Evolutionary conservation across 495 filamentous ascomycete species (phyloP).

Genomic region (Jackrogersella multiformis): DNA sequence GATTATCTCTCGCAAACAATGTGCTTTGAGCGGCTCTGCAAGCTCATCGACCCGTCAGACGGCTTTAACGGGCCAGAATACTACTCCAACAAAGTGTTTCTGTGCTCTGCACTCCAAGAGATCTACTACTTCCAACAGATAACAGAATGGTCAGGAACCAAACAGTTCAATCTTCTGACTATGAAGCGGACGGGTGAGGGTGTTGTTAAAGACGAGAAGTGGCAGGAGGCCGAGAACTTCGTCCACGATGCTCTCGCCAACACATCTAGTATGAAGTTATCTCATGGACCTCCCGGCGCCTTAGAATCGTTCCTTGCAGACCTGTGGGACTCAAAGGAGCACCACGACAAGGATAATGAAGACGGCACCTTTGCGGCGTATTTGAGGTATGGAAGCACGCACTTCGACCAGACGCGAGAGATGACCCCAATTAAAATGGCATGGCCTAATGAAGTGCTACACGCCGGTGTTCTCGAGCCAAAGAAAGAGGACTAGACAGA

Average conservation of each 20-base stretch:
- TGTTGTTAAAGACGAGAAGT: slow-evolving; percentile 37
- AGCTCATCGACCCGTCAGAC: slow-evolving; percentile 44
- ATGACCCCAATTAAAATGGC: slow-evolving; percentile 38
- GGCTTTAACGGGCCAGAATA: slow-evolving; percentile 47
- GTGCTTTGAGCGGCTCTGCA: slow-evolving; percentile 44
- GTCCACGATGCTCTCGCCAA: slow-evolving; percentile 44
- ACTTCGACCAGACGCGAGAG: slow-evolving; percentile 47
- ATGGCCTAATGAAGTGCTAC: slow-evolving; percentile 38
- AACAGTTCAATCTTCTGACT: slow-evolving; percentile 43
- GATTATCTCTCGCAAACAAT: slow-evolving; percentile 45
- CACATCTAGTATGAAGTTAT: slow-evolving; percentile 45
- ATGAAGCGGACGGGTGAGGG: slow-evolving; percentile 30
- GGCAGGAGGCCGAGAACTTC: slow-evolving; percentile 41
- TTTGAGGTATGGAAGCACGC: slow-evolving; percentile 48
- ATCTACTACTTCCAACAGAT: slow-evolving; percentile 40
- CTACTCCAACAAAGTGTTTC: slow-evolving; percentile 39
- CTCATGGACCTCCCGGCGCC: slow-evolving; percentile 38
- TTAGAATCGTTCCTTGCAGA: slow-evolving; percentile 42
- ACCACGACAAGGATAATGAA: slow-evolving; percentile 44
- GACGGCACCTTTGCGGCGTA: slow-evolving; percentile 51
- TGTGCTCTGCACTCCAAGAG: slow-evolving; percentile 35
- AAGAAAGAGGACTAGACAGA: neutral
- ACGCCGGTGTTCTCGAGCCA: slow-evolving; percentile 34
- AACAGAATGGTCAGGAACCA: slow-evolving; percentile 40
- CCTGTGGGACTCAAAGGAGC: slow-evolving; percentile 46